Base-by-base conservation (phyloP, 768 basidiomycete species). In the Neoboletus brunneissimus region DNA sequence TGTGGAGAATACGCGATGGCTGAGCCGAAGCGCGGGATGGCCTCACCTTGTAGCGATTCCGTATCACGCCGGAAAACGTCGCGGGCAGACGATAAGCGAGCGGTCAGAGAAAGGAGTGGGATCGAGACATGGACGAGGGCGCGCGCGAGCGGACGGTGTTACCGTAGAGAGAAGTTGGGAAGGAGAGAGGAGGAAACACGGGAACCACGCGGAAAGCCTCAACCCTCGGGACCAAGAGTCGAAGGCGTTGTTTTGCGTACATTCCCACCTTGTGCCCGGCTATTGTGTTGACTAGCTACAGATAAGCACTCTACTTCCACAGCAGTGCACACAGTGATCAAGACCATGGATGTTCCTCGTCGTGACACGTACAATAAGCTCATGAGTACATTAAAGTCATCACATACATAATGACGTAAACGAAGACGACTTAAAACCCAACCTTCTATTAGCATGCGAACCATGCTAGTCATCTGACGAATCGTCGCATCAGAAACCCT, bases 391-490 rank as follows among this genome's bases (percentile, higher is more conserved):
- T 58, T 47, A 49, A 45, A 52, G 27, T 55, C 57, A 38, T 61
- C 35, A 40, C 37, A 37, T 34, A 62, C 65, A 56, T 54, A 37
- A 47, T 55, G 44, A 32, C 50, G 20, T 63, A 48, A 55, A 43
- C 32, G 29, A 27, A 41, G 18, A 9, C 20, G 12, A 13, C 25
- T 22, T 51, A 55, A 55, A 44, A 51, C 37, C 32, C 9, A n/a
- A 53, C 40, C 53, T 40, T 35, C 15, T n/a, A n/a, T n/a, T n/a
- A n/a, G n/a, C 38, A 32, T 29, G 42, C n/a, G 5, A 27, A 41
- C 49, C 12, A 34, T 41, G 32, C 34, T 32, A 25, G 8, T 1
- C 61, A 47, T 46, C 16, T 37, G 13, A 23, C 42, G 12, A 20
- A 47, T 11, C 35, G 43, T 11, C 31, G 22, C 46, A 32, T 23